Base-by-base conservation (phyloP, 306 rosid genomes). In the Begonia peltatifolia region DNA sequence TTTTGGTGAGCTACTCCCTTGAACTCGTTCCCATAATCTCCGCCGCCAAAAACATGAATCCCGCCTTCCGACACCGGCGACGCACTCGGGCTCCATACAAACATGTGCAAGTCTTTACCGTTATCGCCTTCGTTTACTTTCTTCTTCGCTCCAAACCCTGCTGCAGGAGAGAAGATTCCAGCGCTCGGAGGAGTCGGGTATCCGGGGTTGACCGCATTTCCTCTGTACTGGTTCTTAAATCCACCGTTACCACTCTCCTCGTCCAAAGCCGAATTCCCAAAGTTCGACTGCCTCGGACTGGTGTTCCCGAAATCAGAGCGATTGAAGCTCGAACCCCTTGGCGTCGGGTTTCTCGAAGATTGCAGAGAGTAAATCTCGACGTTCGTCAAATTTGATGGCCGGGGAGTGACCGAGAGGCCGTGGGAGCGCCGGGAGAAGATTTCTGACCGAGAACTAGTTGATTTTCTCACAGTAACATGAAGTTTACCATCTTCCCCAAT, bases 401-500 rank as follows among this genome's bases (percentile, higher is more conserved):
- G 41, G 13, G 61, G 50, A 6, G 59, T 13, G 23, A 54, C 14
- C 1, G 74, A 63, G n/a, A 51, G 36, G 54, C 35, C 35, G 54
- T 25, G 44, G 22, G 44, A 36, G 12, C 57, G 57, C 57, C 42
- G 57, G 44, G 57, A 53, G 4, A 53, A 53, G 9, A 53, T 14
- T 17, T 53, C 57, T 4, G 57, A 53, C 11, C 57, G 14, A 2
- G 57, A 53, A 25, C 57, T 53, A 8, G 57, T 14, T 1, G 57
- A 53, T 13, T 53, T 53, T 9, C 57, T n/a, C 12, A 53, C 43
- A 0, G 42, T 53, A 0, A 83, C 84, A 50, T 79, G 93, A 42
- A 30, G 38, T 30, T 30, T 30, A 83, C 93, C 93, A 51, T 83
- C 93, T 41, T 79, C 87, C 2, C 84, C 84, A 18, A 83, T 69